These are phyloP conservation scores for Fusarium begoniae DNA, from an alignment of 2,329 filamentous ascomycete genomes.

Conservation along the genomic window DNA sequence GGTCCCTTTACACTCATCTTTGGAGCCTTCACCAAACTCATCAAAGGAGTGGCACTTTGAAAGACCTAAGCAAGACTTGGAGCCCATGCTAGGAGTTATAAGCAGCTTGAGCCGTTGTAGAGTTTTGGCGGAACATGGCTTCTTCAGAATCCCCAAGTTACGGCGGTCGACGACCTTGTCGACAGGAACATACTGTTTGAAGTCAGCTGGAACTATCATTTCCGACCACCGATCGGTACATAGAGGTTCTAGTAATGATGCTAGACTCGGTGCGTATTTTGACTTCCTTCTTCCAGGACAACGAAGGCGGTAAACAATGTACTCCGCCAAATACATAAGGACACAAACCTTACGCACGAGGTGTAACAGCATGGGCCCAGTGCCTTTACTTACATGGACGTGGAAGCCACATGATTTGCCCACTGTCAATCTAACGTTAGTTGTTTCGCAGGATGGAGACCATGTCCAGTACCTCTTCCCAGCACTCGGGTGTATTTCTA, in stretches of 20 bases:
- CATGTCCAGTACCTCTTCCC: slow-evolving; percentile 28
- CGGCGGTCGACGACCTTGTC: background rate
- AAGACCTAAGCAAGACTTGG: slow-evolving; percentile 9
- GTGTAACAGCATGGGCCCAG: background rate
- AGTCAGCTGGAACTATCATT: slow-evolving; percentile 1
- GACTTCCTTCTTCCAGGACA: background rate
- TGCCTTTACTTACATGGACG: slow-evolving; percentile 29
- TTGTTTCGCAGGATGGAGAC: slow-evolving; percentile 20
- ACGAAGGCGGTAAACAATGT: slow-evolving; percentile 27
- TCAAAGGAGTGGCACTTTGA: background rate
- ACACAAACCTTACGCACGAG: slow-evolving; percentile 17
- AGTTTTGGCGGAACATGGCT: slow-evolving; percentile 7
- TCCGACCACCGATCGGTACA: background rate
- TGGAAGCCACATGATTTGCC: slow-evolving; percentile 23
- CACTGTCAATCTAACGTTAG: slow-evolving; percentile 9
- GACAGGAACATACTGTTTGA: slow-evolving; percentile 9
- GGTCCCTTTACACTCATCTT: background rate
- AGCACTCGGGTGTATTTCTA: slow-evolving; percentile 14
- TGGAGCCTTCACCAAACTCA: background rate
- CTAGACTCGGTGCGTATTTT: background rate
- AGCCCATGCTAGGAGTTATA: background rate
- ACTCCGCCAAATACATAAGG: slow-evolving; percentile 24
- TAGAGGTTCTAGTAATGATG: background rate
- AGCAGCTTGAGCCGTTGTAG: background rate
- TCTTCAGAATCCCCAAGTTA: slow-evolving; percentile 3